Conservation (phyloP, 768 basidiomycete species). For the Paxillus ammoniavirescens region DNA sequence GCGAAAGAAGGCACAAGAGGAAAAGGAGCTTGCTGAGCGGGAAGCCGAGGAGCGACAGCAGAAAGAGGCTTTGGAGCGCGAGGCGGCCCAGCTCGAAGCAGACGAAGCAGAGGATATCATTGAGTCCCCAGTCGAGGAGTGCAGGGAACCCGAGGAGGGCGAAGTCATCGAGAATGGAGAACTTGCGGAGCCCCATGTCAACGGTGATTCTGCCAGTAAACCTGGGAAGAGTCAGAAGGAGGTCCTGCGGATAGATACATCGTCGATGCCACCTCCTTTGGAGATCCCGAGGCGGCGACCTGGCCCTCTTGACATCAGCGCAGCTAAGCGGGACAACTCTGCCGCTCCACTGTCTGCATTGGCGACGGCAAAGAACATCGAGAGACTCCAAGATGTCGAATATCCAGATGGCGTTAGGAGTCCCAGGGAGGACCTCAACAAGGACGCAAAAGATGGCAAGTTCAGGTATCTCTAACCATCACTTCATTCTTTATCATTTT, state of each 20-base stretch:
- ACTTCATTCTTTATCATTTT: not conserved
- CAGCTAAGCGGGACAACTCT: constrained; percentile 41
- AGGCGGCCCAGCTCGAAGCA: constrained; percentile 34
- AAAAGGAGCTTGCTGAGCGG: constrained; percentile 40
- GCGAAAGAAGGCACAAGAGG: constrained; percentile 28
- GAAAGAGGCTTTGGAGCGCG: constrained; percentile 17
- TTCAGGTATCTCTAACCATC: constrained; percentile 59
- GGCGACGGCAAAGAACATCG: constrained; percentile 81
- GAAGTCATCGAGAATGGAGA: constrained; percentile 35
- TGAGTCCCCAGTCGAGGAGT: constrained; percentile 42
- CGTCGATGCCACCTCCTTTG: constrained; percentile 39
- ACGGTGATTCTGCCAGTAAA: constrained; percentile 44
- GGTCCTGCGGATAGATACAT: constrained; percentile 64
- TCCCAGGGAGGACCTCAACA: constrained; percentile 83
- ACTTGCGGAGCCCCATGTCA: constrained; percentile 20
- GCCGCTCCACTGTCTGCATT: constrained; percentile 53
- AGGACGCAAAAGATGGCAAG: constrained; percentile 80
- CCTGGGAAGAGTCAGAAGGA: constrained; percentile 42
- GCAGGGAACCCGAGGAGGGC: constrained; percentile 43
- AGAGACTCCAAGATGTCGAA: constrained; percentile 69
- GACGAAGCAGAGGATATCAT: constrained; percentile 33
- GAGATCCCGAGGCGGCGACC: constrained; percentile 52
- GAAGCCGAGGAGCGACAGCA: constrained; percentile 32
- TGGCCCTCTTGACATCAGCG: constrained; percentile 69
- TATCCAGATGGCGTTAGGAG: constrained; percentile 86